Conservation (phyloP, 2,329 filamentous ascomycete genomes). For the Aspergillus versicolor region DNA sequence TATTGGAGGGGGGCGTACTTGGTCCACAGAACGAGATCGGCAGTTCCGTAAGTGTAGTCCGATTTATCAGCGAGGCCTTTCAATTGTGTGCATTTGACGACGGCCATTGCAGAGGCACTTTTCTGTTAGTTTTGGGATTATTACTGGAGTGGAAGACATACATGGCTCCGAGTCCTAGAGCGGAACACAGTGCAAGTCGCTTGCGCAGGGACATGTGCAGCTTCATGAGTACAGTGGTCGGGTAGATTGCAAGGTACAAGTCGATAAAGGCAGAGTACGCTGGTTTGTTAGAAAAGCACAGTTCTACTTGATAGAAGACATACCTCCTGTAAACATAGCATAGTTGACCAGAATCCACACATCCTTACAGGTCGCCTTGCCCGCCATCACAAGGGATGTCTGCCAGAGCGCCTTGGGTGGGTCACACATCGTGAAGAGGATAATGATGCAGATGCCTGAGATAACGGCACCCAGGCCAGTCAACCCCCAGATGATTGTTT, state of each 20-base stretch:
- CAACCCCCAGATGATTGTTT: slow-evolving; percentile 27
- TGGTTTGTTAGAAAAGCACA: slow-evolving; percentile 4
- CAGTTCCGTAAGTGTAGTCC: slow-evolving; percentile 37
- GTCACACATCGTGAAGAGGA: slow-evolving; percentile 46
- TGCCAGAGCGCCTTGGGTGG: slow-evolving; percentile 44
- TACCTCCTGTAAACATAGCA: slow-evolving; percentile 43
- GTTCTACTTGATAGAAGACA: background rate
- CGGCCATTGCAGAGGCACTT: slow-evolving; percentile 33
- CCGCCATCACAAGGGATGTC: slow-evolving; percentile 17
- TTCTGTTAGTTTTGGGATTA: slow-evolving; percentile 11
- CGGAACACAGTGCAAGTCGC: slow-evolving; percentile 27
- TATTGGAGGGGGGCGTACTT: slow-evolving; percentile 24
- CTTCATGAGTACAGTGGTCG: slow-evolving; percentile 30
- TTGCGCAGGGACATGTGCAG: slow-evolving; percentile 33
- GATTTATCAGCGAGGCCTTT: slow-evolving; percentile 23
- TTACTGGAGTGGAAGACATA: slow-evolving; percentile 13
- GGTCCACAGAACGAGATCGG: slow-evolving; percentile 49
- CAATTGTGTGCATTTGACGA: slow-evolving; percentile 34
- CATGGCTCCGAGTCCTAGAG: slow-evolving; percentile 33
- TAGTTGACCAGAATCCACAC: slow-evolving; percentile 40
- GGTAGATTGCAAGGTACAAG: slow-evolving; percentile 35
- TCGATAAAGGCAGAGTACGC: slow-evolving; percentile 33
- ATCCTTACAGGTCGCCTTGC: slow-evolving; percentile 36
- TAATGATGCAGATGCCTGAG: slow-evolving; percentile 37
- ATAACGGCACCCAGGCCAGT: slow-evolving; percentile 29